These are phyloP conservation scores for Caryopteris hybrid DNA, from an alignment of 305 asterid species.

Conservation along the genomic window DNA sequence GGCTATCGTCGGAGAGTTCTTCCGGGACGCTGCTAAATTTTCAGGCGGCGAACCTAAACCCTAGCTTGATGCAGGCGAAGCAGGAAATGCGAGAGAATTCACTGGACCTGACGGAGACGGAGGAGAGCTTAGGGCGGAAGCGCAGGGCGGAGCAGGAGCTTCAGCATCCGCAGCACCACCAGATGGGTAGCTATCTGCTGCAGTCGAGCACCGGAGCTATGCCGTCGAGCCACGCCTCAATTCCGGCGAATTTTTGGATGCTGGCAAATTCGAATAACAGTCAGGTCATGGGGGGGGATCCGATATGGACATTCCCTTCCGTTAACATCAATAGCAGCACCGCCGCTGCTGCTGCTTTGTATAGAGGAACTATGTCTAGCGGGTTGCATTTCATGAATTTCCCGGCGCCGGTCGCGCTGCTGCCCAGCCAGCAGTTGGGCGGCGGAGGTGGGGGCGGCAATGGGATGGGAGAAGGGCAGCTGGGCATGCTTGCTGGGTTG, in stretches of 20 bases:
- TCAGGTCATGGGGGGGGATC: constrained; percentile 70
- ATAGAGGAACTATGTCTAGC: constrained; percentile 68
- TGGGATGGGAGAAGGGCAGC: constrained; percentile 61
- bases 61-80: constrained; percentile 51
- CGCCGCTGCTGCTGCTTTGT: constrained; percentile 56
- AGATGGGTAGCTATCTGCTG: constrained; percentile 63
- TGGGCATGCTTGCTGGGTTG: constrained; percentile 60
- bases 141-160: constrained; percentile 61
- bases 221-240: constrained; percentile 64
- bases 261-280: constrained; percentile 63
- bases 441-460: constrained; percentile 39
- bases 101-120: constrained; percentile 43
- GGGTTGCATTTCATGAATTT: constrained; percentile 92
- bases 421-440: constrained; percentile 55
- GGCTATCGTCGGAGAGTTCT: constrained; percentile 49
- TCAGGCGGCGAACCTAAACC: constrained; percentile 48
- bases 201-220: constrained; percentile 70
- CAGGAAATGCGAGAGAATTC: constrained; percentile 45
- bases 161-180: constrained; percentile 49
- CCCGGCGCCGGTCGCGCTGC: constrained; percentile 65
- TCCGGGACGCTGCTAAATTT: constrained; percentile 59
- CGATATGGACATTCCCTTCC: constrained; percentile 58
- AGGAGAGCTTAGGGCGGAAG: constrained; percentile 49
- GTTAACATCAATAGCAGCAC: constrained; percentile 30
- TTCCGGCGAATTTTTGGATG: constrained; percentile 95